These are phyloP conservation scores for Ramalina intermedia DNA, from an alignment of 495 filamentous ascomycete genomes.

Conservation along the genomic window DNA sequence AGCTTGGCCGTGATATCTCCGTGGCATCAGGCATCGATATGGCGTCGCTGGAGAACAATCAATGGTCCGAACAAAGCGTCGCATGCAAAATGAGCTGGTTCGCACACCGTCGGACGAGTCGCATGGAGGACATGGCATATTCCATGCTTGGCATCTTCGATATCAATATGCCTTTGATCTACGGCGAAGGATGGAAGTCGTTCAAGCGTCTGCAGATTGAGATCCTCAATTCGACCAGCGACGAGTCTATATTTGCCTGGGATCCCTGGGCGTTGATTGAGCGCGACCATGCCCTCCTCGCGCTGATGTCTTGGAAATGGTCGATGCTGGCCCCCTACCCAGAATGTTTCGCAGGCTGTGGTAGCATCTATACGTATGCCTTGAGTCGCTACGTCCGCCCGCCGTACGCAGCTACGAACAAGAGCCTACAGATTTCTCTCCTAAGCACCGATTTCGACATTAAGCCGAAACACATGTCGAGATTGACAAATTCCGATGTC, in stretches of 20 bases:
- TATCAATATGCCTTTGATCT: conserved; percentile 20
- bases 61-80: conserved; percentile 4
- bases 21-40: conserved; percentile 16
- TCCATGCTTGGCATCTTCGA: conserved; percentile 21
- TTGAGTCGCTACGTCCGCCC: no score
- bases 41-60: neutral
- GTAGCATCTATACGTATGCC: no score
- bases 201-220: conserved; percentile 18
- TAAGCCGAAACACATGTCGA: no score
- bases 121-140: conserved; percentile 22
- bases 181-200: conserved; percentile 21
- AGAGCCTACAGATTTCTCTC: no score
- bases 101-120: conserved; percentile 15
- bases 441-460: no score
- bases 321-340: no score
- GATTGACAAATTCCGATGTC: no score
- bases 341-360: no score
- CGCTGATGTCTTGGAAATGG: no score
- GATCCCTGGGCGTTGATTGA: no score
- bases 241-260: neutral
- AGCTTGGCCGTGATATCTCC: neutral
- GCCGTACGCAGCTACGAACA: no score
- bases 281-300: no score
- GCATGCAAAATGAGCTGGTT: conserved; percentile 19
- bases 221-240: conserved; percentile 9